phyloP scores from a whole-genome alignment of 805 yeast species.

The Starmera quercuum region DNA sequence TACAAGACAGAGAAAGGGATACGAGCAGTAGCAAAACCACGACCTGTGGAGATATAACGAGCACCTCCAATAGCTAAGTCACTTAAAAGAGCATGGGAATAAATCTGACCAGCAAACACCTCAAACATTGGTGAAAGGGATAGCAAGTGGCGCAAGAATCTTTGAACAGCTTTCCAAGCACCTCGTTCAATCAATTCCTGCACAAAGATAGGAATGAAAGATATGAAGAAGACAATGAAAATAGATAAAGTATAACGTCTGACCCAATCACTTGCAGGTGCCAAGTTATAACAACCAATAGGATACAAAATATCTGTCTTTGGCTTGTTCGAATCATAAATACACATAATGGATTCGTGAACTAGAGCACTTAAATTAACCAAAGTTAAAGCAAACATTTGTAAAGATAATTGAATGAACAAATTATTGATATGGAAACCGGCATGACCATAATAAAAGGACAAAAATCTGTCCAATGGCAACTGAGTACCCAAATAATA shows the following conservation, averaged over 20 bases:
- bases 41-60: constrained; percentile 77
- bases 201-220: constrained; percentile 69
- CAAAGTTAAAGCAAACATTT: constrained; percentile 61
- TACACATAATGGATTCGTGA: constrained; percentile 63
- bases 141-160: constrained; percentile 60
- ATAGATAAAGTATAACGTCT: constrained; percentile 76
- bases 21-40: constrained; percentile 81
- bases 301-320: constrained; percentile 61
- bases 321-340: constrained; percentile 57
- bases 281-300: constrained; percentile 63
- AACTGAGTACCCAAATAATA: constrained; percentile 74
- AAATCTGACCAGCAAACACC: constrained; percentile 75
- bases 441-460: constrained; percentile 81
- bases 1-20: constrained; percentile 68
- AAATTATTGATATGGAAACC: constrained; percentile 81
- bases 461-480: constrained; percentile 73
- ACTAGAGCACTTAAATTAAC: constrained; percentile 69
- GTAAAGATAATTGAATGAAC: constrained; percentile 70
- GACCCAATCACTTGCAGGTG: constrained; percentile 74
- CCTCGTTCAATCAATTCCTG: constrained; percentile 83
- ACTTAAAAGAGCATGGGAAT: constrained; percentile 60
- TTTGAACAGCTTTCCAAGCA: constrained; percentile 62
- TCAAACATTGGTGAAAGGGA: constrained; percentile 78
- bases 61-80: constrained; percentile 83
- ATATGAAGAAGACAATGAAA: constrained; percentile 74